Evolutionary conservation across 768 basidiomycete species (phyloP).

Genomic region (Lyophyllum decastes): DNA sequence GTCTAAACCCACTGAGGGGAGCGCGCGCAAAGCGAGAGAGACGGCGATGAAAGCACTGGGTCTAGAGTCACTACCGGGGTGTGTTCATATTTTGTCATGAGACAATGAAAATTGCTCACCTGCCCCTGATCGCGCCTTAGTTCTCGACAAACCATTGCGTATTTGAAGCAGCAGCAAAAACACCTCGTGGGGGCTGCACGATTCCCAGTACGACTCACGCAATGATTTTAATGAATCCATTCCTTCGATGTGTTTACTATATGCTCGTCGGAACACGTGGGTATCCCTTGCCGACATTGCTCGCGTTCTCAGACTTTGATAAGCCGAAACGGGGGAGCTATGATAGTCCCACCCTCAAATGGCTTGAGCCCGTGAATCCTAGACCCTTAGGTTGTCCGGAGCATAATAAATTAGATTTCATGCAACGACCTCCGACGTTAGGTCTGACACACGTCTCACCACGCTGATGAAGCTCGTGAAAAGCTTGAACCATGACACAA

Average conservation of each 20-base stretch:
- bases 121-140: conserved; percentile 2
- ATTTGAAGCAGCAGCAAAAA: conserved; percentile 8
- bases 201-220: background rate
- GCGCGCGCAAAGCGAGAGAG: conserved; percentile 24
- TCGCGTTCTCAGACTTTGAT: background rate
- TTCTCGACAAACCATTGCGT: conserved; percentile 16
- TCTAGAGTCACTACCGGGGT: conserved; percentile 15
- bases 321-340: background rate
- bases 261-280: background rate
- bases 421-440: background rate
- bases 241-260: background rate
- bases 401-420: background rate
- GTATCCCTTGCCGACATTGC: background rate
- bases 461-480: background rate
- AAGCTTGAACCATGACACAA: background rate
- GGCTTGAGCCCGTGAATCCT: background rate
- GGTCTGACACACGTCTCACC: background rate
- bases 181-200: background rate
- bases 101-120: background rate
- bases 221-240: conserved; percentile 3
- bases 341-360: background rate
- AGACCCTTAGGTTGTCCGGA: background rate
- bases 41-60: conserved; percentile 27
- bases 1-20: conserved; percentile 8
- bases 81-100: background rate